Evolutionary conservation across 1,284 basidiomycete species (phyloP), one percentile per base, ranked within the genome.

Genomic region (Mycena sp.): DNA sequence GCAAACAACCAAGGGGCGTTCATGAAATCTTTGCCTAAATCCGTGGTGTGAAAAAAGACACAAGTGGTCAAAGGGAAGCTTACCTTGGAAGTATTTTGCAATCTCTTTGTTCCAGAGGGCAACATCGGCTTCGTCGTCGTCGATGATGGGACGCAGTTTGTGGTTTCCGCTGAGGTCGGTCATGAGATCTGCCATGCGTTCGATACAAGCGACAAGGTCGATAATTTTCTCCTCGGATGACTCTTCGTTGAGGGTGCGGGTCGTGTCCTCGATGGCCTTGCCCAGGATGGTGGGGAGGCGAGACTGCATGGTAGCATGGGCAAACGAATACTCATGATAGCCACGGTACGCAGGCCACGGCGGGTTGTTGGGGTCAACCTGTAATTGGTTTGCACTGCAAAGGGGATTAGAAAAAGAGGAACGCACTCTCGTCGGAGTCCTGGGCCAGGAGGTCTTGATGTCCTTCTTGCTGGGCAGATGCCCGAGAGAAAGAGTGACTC

Each of bases 301-400:
- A 50, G 93, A 90, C 67, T 94, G 94, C 95, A 98, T 98, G 9
- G 93, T 94, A 38, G 93, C 94, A 73, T 96, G 92, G 56, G 95
- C 95, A 76, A 96, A 96, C 1, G 95, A 96, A 78, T 95, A 98
- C 78, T 96, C 93, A 78, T 98, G 95, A 80, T 98, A 98, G 10
- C 96, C 96, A 65, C 95, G 90, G 81, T 89, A 95, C 1, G 93
- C 95, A 29, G 96, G 96, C 96, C 95, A 98, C 52, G 96, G 96
- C 30, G 96, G 96, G 81, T 98, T 95, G 81, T 98, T 94, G 40
- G 95, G 94, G 77, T 96, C 89, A 59, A 93, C 84, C 89, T 91
- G 40, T 6, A 14, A 54, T 57, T 55, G 59, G 53, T 29, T 19
- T 35, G 29, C 59, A 37, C 28, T 16, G 6, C 32, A n/a, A 32